Conservation (phyloP, 1,284 basidiomycete species). For the Trametes hirsuta region DNA sequence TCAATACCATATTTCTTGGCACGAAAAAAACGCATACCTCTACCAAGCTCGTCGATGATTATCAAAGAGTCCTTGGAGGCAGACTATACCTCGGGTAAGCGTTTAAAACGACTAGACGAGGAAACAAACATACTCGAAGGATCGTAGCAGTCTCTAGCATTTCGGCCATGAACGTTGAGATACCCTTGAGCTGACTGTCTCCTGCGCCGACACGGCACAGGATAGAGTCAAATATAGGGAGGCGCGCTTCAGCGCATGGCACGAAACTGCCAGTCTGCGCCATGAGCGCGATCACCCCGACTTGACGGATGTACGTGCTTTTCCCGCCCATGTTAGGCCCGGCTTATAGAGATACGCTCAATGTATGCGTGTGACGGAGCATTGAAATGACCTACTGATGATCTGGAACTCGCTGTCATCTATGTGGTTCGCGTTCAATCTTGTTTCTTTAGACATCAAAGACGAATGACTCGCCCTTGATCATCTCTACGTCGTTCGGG, state of each 20-base stretch:
- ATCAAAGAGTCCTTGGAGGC: constrained; percentile 94
- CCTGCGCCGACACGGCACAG: constrained; percentile 97
- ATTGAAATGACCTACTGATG: constrained; percentile 58
- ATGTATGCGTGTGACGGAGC: background rate
- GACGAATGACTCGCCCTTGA: constrained; percentile 58
- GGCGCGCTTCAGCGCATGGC: constrained; percentile 81
- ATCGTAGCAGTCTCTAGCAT: constrained; percentile 99
- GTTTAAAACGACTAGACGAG: too few species aligned
- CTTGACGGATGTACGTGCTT: constrained; percentile 90
- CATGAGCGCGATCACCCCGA: constrained; percentile 94
- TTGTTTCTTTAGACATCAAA: constrained; percentile 1
- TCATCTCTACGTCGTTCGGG: constrained; percentile 92
- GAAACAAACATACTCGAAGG: constrained; percentile 63
- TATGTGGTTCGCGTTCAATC: constrained; percentile 24
- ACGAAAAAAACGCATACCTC: constrained; percentile 54
- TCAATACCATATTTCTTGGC: background rate
- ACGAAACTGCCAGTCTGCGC: constrained; percentile 96
- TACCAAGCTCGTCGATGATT: constrained; percentile 97
- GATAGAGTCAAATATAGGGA: constrained; percentile 97
- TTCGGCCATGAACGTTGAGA: constrained; percentile 99
- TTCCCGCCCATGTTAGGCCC: constrained; percentile 98
- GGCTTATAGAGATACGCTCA: constrained; percentile 46
- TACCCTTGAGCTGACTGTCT: constrained; percentile 96
- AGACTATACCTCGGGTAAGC: constrained; percentile 51
- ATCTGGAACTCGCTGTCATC: constrained; percentile 86